These are phyloP conservation scores for Salix purpurea DNA, from an alignment of 345 rosid genomes.

Conservation along the genomic window DNA sequence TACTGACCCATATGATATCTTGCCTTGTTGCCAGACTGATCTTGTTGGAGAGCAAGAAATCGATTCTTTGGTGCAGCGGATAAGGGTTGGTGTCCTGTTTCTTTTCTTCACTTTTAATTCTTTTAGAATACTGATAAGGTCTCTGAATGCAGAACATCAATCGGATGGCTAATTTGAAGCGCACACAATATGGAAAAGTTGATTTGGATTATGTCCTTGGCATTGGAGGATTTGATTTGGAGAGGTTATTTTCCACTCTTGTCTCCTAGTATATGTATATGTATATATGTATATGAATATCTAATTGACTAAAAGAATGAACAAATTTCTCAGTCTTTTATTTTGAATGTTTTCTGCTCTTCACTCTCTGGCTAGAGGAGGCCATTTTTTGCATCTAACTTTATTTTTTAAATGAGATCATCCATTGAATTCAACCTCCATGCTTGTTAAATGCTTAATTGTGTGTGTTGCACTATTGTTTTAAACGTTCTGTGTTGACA, in stretches of 20 bases:
- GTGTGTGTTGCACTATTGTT: neutral
- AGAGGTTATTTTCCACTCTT: conserved; percentile 49
- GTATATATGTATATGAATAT: conserved; percentile 6
- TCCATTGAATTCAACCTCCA: neutral
- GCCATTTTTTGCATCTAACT: neutral
- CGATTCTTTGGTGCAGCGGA: conserved; percentile 59
- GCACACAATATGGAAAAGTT: conserved; percentile 76
- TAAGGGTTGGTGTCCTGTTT: conserved; percentile 45
- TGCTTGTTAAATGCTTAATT: neutral
- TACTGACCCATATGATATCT: conserved; percentile 14
- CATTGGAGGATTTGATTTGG: conserved; percentile 95
- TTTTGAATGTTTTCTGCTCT: neutral
- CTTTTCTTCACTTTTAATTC: conserved; percentile 8
- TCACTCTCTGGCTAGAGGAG: neutral
- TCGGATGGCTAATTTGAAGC: conserved; percentile 68
- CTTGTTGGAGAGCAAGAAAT: conserved; percentile 72
- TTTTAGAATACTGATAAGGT: conserved; percentile 8
- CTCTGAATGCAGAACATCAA: conserved; percentile 58
- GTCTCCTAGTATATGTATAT: conserved; percentile 13
- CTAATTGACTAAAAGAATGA: neutral
- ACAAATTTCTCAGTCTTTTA: neutral
- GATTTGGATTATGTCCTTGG: conserved; percentile 97
- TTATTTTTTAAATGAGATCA: neutral
- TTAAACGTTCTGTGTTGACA: neutral
- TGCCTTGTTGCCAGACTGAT: conserved; percentile 56